A percentile compares a stretch with the other conserved stretches of the same genome.
These are phyloP conservation scores for Malbranchea zuffiana DNA, from an alignment of 2,329 filamentous ascomycete species.

Conservation along the genomic window DNA sequence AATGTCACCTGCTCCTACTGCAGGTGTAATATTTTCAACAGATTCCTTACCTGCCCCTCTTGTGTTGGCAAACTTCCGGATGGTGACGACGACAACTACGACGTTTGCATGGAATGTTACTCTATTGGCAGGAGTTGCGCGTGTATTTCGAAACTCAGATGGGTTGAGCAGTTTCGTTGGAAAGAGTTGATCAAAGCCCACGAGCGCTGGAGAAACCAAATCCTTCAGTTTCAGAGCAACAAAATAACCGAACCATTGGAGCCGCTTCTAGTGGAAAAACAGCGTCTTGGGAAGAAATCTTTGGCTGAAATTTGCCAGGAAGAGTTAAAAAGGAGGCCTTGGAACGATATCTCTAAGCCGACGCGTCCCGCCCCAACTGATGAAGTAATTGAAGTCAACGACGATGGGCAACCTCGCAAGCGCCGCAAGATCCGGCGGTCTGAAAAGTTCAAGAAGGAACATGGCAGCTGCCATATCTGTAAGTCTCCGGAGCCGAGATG, in stretches of 20 bases:
- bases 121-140: constrained; percentile 91
- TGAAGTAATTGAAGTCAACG: constrained; percentile 41
- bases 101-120: constrained; percentile 97
- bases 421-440: constrained; percentile 46
- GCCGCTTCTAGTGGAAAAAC: constrained; percentile 55
- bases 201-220: constrained; percentile 68
- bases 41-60: constrained; percentile 82
- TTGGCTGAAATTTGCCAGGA: constrained; percentile 91
- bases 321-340: constrained; percentile 67
- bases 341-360: constrained; percentile 65
- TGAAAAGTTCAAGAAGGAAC: constrained; percentile 40
- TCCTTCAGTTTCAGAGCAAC: constrained; percentile 60
- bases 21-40: constrained; percentile 91
- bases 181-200: constrained; percentile 64
- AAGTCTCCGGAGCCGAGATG: constrained; percentile 68
- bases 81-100: constrained; percentile 75
- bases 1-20: constrained; percentile 95
- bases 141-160: constrained; percentile 73
- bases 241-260: constrained; percentile 55
- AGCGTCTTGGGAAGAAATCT: constrained; percentile 60
- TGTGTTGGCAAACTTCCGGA: constrained; percentile 59
- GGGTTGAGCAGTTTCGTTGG: constrained; percentile 93
- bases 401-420: constrained; percentile 51
- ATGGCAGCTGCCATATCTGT: constrained; percentile 68
- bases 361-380: constrained; percentile 24